Percentiles rank a stretch among this genome's conserved stretches.
phyloP scores from a whole-genome alignment of 2,329 filamentous ascomycete genomes.

The Nemania sp. region DNA sequence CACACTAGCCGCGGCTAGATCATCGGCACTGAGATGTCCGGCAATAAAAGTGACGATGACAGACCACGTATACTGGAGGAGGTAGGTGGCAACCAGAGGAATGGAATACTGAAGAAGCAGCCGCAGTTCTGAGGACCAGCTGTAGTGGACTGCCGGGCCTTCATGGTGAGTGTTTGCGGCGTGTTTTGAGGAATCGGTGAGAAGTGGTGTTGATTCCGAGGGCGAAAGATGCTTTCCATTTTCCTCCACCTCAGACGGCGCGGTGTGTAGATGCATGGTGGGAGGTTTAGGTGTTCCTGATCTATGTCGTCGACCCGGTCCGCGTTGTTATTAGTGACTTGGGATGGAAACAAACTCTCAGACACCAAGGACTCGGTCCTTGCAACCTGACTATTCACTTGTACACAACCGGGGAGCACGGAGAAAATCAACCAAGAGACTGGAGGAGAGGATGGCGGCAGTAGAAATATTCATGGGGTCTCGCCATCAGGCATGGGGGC shows the following conservation, averaged over 20 bases:
- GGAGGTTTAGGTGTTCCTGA: neutral
- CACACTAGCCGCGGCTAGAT: conserved; percentile 55
- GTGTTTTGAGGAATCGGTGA: conserved; percentile 23
- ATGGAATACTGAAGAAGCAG: conserved; percentile 45
- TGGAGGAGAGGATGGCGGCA: neutral
- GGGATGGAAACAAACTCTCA: neutral
- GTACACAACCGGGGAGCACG: neutral
- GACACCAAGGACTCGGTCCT: neutral
- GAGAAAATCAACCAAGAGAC: neutral
- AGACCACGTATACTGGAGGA: conserved; percentile 57
- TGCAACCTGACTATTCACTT: neutral
- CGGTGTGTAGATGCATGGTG: conserved; percentile 2
- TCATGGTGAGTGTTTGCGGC: conserved; percentile 1
- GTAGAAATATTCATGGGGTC: neutral
- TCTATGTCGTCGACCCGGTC: neutral
- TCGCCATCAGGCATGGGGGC: too few relatives aligned
- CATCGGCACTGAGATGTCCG: conserved; percentile 55
- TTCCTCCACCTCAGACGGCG: conserved; percentile 1
- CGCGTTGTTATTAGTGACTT: neutral
- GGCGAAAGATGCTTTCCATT: conserved; percentile 2
- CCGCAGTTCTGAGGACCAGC: conserved; percentile 33
- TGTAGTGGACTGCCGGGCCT: conserved; percentile 7
- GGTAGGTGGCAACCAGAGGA: conserved; percentile 55
- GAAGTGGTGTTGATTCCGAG: conserved; percentile 30
- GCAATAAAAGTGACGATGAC: conserved; percentile 56